Evolutionary conservation across 2,329 filamentous ascomycete genomes (phyloP).

Genomic region (Fusarium liriodendri): DNA sequence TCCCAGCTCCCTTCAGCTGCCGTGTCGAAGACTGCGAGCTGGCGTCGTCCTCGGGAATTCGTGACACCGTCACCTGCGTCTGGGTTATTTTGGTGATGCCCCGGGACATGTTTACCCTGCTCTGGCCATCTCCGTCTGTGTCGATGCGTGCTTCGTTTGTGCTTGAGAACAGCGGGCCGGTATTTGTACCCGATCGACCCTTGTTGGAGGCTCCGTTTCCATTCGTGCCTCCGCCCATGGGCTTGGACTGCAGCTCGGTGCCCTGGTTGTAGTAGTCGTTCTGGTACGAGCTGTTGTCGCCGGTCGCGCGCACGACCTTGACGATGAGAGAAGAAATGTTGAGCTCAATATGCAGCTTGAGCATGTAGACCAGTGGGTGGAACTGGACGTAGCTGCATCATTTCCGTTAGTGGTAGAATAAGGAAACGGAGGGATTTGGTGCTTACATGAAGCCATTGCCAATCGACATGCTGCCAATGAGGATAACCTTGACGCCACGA

Average conservation of each 20-base stretch:
- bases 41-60: conserved; percentile 32
- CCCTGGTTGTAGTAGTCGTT: conserved; percentile 13
- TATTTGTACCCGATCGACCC: not conserved
- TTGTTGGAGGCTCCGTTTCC: not conserved
- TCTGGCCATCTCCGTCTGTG: not conserved
- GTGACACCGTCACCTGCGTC: conserved; percentile 31
- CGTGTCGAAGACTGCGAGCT: conserved; percentile 38
- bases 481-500: conserved; percentile 23
- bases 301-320: conserved; percentile 38
- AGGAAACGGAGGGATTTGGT: not conserved
- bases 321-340: conserved; percentile 40
- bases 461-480: conserved; percentile 40
- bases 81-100: conserved; percentile 41
- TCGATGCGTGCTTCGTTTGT: conserved; percentile 28
- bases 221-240: conserved; percentile 1
- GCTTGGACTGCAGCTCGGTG: conserved; percentile 34
- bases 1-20: conserved; percentile 26
- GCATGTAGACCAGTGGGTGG: conserved; percentile 41
- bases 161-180: conserved; percentile 15
- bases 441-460: conserved; percentile 40
- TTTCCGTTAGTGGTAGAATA: not conserved
- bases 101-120: not conserved
- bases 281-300: conserved; percentile 34
- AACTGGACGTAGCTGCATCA: conserved; percentile 38
- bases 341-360: conserved; percentile 42